A percentile compares a stretch with the other conserved stretches of the same genome.
These are phyloP conservation scores for Mucor saturninus DNA, from an alignment of 371 early-diverging fungal species.

Conservation along the genomic window DNA sequence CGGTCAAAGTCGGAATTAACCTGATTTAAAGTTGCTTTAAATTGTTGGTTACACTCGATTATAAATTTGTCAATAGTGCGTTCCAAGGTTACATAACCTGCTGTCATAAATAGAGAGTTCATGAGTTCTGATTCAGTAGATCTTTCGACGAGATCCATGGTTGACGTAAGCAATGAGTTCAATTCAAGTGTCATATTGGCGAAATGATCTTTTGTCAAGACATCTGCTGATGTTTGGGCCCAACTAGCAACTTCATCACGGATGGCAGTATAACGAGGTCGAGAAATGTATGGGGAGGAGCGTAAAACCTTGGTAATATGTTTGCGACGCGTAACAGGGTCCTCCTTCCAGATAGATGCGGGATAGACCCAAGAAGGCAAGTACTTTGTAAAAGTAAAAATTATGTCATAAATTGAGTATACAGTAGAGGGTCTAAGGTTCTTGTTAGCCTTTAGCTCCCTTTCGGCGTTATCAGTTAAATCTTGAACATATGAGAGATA, in stretches of 20 bases:
- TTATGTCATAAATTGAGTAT: slow-evolving; percentile 20
- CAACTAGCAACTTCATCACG: slow-evolving; percentile 13
- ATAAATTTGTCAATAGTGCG: slow-evolving; percentile 4
- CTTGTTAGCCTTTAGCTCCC: slow-evolving; percentile 9
- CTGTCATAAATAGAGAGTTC: slow-evolving; percentile 11
- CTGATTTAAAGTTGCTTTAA: slow-evolving; percentile 3
- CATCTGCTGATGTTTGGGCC: background rate
- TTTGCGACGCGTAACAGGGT: slow-evolving; percentile 13
- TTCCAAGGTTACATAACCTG: slow-evolving; percentile 14
- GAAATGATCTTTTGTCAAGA: background rate
- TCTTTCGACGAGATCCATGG: slow-evolving; percentile 8
- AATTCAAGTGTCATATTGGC: background rate
- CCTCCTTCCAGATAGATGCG: slow-evolving; percentile 14
- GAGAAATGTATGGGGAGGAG: slow-evolving; percentile 1
- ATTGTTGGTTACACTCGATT: slow-evolving; percentile 3
- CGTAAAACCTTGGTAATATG: slow-evolving; percentile 17
- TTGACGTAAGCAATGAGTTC: slow-evolving; percentile 8
- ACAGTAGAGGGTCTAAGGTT: slow-evolving; percentile 18
- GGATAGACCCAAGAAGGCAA: slow-evolving; percentile 20
- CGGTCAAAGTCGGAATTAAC: slow-evolving; percentile 16
- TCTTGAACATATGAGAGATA: too few species aligned
- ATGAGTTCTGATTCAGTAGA: slow-evolving; percentile 18
- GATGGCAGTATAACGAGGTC: slow-evolving; percentile 8
- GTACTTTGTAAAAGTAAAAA: slow-evolving; percentile 3
- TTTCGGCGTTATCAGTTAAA: background rate